A percentile compares a stretch with the other conserved stretches of the same genome.
Conservation (phyloP, 768 basidiomycete species). For the Pisolithus albus region DNA sequence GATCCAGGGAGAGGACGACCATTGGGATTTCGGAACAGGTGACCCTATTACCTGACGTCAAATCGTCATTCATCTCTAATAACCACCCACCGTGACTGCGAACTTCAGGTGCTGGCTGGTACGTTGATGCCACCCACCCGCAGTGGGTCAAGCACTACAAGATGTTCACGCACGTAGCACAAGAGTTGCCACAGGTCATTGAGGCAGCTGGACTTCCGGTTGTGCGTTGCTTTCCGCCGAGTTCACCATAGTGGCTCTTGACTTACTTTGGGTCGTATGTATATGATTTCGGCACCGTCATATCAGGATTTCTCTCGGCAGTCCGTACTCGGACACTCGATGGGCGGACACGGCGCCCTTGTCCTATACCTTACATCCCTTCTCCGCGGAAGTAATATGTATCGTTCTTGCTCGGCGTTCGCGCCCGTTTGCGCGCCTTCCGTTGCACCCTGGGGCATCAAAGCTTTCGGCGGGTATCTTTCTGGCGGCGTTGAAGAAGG, state of each 20-base stretch:
- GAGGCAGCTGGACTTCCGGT: slow-evolving; percentile 68
- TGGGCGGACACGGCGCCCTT: slow-evolving; percentile 96
- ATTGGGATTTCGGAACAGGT: slow-evolving; percentile 92
- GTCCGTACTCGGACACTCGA: slow-evolving; percentile 93
- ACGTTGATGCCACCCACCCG: slow-evolving; percentile 81
- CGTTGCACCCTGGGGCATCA: slow-evolving; percentile 84
- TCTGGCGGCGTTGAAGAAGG: slow-evolving; percentile 73
- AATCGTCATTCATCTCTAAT: too few species aligned
- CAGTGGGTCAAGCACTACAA: slow-evolving; percentile 73
- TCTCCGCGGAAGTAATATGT: slow-evolving; percentile 48
- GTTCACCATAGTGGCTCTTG: not conserved
- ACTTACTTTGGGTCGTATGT: not conserved
- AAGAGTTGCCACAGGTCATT: slow-evolving; percentile 79
- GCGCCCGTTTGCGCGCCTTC: slow-evolving; percentile 82
- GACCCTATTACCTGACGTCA: slow-evolving; percentile 6
- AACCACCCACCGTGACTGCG: not conserved
- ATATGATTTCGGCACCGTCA: not conserved
- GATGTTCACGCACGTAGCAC: slow-evolving; percentile 80
- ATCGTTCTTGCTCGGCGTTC: slow-evolving; percentile 86
- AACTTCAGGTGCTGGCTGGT: slow-evolving; percentile 76
- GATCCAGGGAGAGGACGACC: slow-evolving; percentile 68
- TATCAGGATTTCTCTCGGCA: slow-evolving; percentile 71
- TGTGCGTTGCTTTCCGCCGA: slow-evolving; percentile 38
- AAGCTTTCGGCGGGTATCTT: slow-evolving; percentile 86
- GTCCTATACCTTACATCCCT: slow-evolving; percentile 77